Conservation (phyloP, 257 asterid genomes). For the Prunella vulgaris region DNA sequence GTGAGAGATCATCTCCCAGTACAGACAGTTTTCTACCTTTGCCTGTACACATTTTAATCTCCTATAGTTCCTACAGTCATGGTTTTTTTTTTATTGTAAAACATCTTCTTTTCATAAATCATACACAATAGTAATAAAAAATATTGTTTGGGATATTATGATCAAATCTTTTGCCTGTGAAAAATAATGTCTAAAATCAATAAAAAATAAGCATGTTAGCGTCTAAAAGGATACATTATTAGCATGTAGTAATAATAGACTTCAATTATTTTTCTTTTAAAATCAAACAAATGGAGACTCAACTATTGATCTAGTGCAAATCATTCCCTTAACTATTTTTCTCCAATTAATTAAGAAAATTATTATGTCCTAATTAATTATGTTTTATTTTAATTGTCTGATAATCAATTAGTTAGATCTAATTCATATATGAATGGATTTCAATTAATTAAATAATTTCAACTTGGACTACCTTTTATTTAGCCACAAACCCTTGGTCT, state of each 20-base stretch:
- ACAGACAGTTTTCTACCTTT: slow-evolving; percentile 14
- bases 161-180: neutral
- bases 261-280: too few relatives aligned
- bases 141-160: neutral
- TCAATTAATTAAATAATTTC: neutral
- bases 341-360: too few relatives aligned
- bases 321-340: too few relatives aligned
- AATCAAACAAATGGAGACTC: too few relatives aligned
- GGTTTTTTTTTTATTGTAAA: neutral
- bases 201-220: neutral
- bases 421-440: too few relatives aligned
- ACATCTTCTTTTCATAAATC: neutral
- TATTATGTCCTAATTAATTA: too few relatives aligned
- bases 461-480: neutral
- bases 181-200: neutral
- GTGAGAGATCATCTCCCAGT: neutral
- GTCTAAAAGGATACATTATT: too few relatives aligned
- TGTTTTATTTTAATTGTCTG: too few relatives aligned
- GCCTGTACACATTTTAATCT: slow-evolving; percentile 1
- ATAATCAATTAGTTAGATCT: too few relatives aligned
- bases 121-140: neutral
- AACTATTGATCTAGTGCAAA: too few relatives aligned
- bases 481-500: neutral
- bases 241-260: neutral
- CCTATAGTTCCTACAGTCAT: neutral